These are phyloP conservation scores for Barnettozyma sucrosica DNA, from an alignment of 805 yeast genomes.

Conservation along the genomic window DNA sequence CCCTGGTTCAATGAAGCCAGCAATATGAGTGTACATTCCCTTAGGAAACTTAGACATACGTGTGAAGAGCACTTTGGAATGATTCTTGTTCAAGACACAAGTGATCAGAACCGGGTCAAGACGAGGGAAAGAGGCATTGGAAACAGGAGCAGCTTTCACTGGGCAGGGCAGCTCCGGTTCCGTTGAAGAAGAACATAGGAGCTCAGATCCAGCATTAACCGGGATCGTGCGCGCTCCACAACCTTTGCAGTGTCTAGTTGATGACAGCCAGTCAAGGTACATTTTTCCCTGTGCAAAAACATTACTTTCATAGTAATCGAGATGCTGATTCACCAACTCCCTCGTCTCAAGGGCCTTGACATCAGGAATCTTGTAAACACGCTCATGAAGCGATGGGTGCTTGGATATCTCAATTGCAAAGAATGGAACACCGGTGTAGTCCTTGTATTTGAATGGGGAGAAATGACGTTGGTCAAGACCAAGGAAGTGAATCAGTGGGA, in stretches of 20 bases:
- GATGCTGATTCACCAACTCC: constrained; percentile 19
- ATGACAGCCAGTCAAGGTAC: constrained; percentile 77
- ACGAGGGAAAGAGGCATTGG: constrained; percentile 90
- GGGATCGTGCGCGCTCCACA: constrained; percentile 68
- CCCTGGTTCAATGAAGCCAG: constrained; percentile 95
- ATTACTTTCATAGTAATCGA: constrained; percentile 45
- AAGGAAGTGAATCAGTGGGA: constrained; percentile 30
- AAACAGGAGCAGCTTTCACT: constrained; percentile 34
- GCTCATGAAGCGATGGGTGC: constrained; percentile 15
- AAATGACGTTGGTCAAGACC: constrained; percentile 37
- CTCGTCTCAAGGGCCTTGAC: constrained; percentile 15
- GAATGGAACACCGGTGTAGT: constrained; percentile 57
- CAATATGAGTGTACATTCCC: constrained; percentile 74
- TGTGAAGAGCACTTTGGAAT: constrained; percentile 62
- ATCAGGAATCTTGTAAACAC: constrained; percentile 4
- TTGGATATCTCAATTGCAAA: constrained; percentile 55
- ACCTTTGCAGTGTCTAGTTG: constrained; percentile 77
- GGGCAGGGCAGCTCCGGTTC: constrained; percentile 15
- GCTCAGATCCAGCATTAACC: constrained; percentile 62
- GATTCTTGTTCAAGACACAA: constrained; percentile 61
- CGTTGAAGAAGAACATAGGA: constrained; percentile 36
- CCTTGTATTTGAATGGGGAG: constrained; percentile 37
- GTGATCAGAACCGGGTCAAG: constrained; percentile 85
- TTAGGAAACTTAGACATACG: constrained; percentile 49
- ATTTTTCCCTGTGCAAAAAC: constrained; percentile 76